These are phyloP conservation scores for Elaeis guineensis DNA, from an alignment of 176 grass and related monocot species.

Conservation along the genomic window DNA sequence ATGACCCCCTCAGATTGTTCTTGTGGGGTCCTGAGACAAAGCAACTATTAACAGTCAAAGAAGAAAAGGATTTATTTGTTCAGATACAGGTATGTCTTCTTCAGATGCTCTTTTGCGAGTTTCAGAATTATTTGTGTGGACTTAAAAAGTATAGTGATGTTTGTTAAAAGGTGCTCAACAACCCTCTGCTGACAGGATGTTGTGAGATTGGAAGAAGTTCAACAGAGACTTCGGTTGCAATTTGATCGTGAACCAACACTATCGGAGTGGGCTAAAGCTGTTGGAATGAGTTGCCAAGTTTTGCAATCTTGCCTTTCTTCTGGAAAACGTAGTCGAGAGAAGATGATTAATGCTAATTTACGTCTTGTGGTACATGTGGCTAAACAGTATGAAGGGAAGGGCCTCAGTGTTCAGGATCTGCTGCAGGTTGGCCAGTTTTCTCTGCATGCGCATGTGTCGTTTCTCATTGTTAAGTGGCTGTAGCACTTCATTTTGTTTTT, in stretches of 20 bases:
- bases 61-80: conserved; percentile 51
- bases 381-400: conserved; percentile 60
- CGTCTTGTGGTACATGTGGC: conserved; percentile 73
- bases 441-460: not conserved
- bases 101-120: not conserved
- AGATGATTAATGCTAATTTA: conserved; percentile 69
- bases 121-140: conserved; percentile 6
- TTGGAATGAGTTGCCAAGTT: conserved; percentile 53
- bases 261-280: conserved; percentile 57
- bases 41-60: conserved; percentile 44
- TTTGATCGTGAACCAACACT: conserved; percentile 49
- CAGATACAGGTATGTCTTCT: conserved; percentile 51
- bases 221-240: conserved; percentile 36
- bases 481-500: no score
- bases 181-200: conserved; percentile 25
- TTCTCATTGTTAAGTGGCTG: not conserved
- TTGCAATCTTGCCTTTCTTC: conserved; percentile 37
- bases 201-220: conserved; percentile 57
- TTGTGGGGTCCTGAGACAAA: conserved; percentile 54
- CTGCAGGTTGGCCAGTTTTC: conserved; percentile 39
- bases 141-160: not conserved
- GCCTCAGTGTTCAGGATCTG: conserved; percentile 56
- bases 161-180: not conserved
- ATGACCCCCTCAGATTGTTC: conserved; percentile 50
- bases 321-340: conserved; percentile 48